Conservation (phyloP, 2,329 filamentous ascomycete genomes). For the Alternaria novae-zelandiae region DNA sequence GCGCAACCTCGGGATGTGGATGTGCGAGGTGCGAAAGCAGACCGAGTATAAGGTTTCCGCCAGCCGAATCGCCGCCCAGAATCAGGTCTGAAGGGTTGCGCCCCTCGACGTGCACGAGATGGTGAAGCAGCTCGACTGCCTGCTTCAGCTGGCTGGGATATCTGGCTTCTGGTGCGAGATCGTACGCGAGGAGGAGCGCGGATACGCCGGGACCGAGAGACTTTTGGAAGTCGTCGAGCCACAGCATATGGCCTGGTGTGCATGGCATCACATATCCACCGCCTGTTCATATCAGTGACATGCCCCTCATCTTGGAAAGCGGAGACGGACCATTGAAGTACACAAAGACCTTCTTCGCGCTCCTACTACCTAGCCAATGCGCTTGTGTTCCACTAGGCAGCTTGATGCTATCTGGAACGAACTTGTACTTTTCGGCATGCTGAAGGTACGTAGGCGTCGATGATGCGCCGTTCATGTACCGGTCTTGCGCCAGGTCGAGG, state of each 20-base stretch:
- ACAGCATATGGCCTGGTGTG: constrained; percentile 56
- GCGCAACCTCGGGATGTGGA: constrained; percentile 60
- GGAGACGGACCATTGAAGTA: constrained; percentile 54
- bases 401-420: constrained; percentile 48
- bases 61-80: constrained; percentile 61
- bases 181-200: constrained; percentile 64
- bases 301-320: background rate
- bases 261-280: constrained; percentile 63
- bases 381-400: constrained; percentile 52
- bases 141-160: constrained; percentile 60
- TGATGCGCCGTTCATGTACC: constrained; percentile 41
- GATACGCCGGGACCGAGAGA: constrained; percentile 57
- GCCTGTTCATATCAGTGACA: constrained; percentile 45
- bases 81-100: constrained; percentile 52
- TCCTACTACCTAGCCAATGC: constrained; percentile 55
- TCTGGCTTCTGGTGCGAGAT: constrained; percentile 56
- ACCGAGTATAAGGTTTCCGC: constrained; percentile 56
- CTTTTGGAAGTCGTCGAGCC: constrained; percentile 54
- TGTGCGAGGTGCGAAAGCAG: constrained; percentile 61
- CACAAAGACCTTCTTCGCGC: constrained; percentile 51
- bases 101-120: constrained; percentile 49
- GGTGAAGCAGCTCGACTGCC: constrained; percentile 52
- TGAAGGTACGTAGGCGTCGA: constrained; percentile 43
- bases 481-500: constrained; percentile 40
- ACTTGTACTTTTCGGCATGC: constrained; percentile 42